Conservation (phyloP, 768 basidiomycete genomes). For the Boletus eberwhitei region DNA sequence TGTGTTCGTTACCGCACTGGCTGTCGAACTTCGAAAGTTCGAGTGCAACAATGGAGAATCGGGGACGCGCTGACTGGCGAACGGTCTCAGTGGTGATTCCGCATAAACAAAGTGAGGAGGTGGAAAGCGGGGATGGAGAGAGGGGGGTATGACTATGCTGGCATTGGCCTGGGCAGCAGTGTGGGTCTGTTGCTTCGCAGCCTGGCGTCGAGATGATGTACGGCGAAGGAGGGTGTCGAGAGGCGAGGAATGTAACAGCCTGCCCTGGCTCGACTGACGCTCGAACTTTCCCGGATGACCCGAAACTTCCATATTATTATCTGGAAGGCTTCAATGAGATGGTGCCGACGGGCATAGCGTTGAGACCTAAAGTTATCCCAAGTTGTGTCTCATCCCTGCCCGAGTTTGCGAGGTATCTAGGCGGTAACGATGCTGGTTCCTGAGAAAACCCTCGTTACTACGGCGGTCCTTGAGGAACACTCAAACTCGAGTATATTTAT, state of each 20-base stretch:
- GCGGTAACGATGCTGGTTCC: conserved; percentile 5
- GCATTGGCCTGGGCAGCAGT: not conserved
- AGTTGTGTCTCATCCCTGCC: not conserved
- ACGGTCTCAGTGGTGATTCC: conserved; percentile 10
- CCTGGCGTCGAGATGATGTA: conserved; percentile 45
- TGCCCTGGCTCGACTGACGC: conserved; percentile 22
- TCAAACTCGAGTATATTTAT: not conserved
- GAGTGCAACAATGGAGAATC: conserved; percentile 50
- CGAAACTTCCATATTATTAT: conserved; percentile 18
- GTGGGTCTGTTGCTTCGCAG: conserved; percentile 4
- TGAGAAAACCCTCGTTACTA: not conserved
- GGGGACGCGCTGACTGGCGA: conserved; percentile 23
- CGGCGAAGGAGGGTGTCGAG: conserved; percentile 54
- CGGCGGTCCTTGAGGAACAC: not conserved
- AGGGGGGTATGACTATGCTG: not conserved
- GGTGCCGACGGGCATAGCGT: conserved; percentile 7
- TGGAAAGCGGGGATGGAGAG: conserved; percentile 11
- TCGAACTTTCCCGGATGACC: conserved; percentile 12
- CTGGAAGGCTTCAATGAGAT: not conserved
- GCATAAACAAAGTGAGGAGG: not conserved
- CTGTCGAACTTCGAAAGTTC: conserved; percentile 42
- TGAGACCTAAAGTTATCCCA: conserved; percentile 1
- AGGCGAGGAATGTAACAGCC: conserved; percentile 47
- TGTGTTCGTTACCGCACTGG: conserved; percentile 32
- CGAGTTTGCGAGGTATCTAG: conserved; percentile 4